Percentiles rank a stretch among this genome's conserved stretches.
phyloP scores from a whole-genome alignment of 805 yeast species.

The Trichomonascus vanleenenianus region DNA sequence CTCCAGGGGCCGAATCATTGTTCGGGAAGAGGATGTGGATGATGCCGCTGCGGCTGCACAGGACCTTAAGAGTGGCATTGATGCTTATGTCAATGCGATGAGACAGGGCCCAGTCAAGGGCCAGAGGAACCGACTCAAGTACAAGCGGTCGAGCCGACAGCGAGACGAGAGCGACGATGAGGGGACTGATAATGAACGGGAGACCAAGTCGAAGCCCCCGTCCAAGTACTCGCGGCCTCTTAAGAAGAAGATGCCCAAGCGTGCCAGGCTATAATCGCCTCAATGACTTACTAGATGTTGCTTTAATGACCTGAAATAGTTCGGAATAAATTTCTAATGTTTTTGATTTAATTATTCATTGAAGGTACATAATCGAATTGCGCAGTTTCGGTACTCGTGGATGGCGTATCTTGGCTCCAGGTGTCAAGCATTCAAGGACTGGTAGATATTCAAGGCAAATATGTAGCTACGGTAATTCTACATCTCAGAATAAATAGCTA shows the following conservation, averaged over 20 bases:
- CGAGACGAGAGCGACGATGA: conserved; percentile 48
- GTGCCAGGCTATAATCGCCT: conserved; percentile 1
- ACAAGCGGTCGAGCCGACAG: conserved; percentile 54
- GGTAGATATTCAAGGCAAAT: too few species aligned
- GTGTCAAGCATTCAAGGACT: too few species aligned
- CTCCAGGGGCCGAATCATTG: conserved; percentile 59
- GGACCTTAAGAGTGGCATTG: conserved; percentile 45
- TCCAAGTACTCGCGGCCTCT: conserved; percentile 2
- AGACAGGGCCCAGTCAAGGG: conserved; percentile 91
- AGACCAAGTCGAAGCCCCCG: neutral
- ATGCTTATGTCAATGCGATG: conserved; percentile 91
- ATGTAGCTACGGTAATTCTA: too few species aligned
- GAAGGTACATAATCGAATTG: too few species aligned
- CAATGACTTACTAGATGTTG: too few species aligned
- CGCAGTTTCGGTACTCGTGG: too few species aligned
- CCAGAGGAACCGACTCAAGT: conserved; percentile 84
- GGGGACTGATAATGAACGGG: conserved; percentile 23
- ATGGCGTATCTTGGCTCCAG: too few species aligned
- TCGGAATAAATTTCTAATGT: neutral
- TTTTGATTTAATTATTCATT: neutral
- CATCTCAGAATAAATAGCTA: too few species aligned
- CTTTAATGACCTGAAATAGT: neutral
- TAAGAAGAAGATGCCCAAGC: conserved; percentile 3
- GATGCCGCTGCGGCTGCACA: conserved; percentile 19
- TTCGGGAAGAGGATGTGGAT: conserved; percentile 41